Evolutionary conservation across 768 basidiomycete genomes (phyloP), one percentile per base, ranked within the genome.

Genomic region (Lentinula lateritia): DNA sequence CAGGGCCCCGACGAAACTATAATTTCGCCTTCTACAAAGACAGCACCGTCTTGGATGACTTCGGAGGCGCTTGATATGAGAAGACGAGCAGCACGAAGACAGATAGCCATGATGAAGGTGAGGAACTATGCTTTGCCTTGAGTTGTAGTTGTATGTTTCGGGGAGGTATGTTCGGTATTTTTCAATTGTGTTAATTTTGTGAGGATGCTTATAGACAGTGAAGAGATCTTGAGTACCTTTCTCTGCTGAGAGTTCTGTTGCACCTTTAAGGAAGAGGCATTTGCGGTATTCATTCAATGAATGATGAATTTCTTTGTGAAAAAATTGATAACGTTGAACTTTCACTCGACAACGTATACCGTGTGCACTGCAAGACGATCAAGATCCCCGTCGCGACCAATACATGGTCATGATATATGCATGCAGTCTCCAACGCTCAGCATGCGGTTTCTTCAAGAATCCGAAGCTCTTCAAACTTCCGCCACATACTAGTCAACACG

Each of bases 131-230:
- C 2, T 23, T 43, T 56, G 4, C 13, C 18, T 20, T 12, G 55
- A 16, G 35, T 32, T 18, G 39, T 34, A 48, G 38, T 41, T 43
- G 41, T 56, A 43, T 43, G 55, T 43, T 56, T 56, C 18, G 9
- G 23, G 15, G 18, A 56, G 55, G 55, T 56, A 55, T 55, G 18
- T 55, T 55, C 53, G 53, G 53, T 55, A 56, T 56, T 43, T 34
- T 12, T 12, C 20, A 35, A 28, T 16, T 15, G 35, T 32, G 20
- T 28, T 43, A 16, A 16, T 43, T 48, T 23, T 48, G 46, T 23
- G 20, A 13, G 23, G 23, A 48, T 48, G 46, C 23, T 28, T 20
- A 16, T 23, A 20, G 23, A n/a, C 46, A 23, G 6, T 46, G 45
- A 46, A 46, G 45, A 46, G 46, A 48, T 48, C 46, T 48, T 48